Evolutionary conservation across 345 rosid genomes (phyloP), one percentile per base, ranked within the genome.

Genomic region (Populus simonii): DNA sequence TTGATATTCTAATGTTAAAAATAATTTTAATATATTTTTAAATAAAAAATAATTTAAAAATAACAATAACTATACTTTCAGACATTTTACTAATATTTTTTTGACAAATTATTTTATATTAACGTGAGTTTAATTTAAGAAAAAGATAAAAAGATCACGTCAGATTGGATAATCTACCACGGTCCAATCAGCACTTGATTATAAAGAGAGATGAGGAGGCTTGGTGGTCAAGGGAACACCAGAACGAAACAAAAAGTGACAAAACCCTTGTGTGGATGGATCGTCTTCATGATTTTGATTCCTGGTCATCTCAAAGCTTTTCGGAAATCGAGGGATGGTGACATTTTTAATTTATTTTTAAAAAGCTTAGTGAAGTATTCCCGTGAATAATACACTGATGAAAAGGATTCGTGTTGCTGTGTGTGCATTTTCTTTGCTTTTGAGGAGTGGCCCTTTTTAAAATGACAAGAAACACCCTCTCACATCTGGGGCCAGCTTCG

Each of bases 191-290:
- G n/a, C 66, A 20, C 47, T 73, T 16, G 73, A 57, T 55, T 67
- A 17, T 38, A 20, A 11, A 12, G 74, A 53, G 74, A 53, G 47
- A 67, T 66, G 41, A 71, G 76, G 63, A 71, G 75, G 39, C 79
- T 80, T 71, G 62, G 2, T 41, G 0, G 45, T 20, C 57, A 75
- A 71, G 83, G 55, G 43, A 53, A 35, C 51, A 59, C 71, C n/a
- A 35, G 29, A 20, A 35, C 36, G 33, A 16, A 29, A 80, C 69
- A 66, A 71, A 71, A 80, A 43, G 76, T 8, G 49, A 35, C 68
- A 38, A 53, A 70, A 39, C 35, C 79, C 67, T 43, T 15, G 68
- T 41, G 57, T 15, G 8, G 20, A 38, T 11, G 47, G 47, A 43
- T 43, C 47, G 12, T 11, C 47, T 41, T 57, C 63, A 57, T 57